These are phyloP conservation scores for Ricinus communis DNA, from an alignment of 345 rosid genomes.

Conservation along the genomic window DNA sequence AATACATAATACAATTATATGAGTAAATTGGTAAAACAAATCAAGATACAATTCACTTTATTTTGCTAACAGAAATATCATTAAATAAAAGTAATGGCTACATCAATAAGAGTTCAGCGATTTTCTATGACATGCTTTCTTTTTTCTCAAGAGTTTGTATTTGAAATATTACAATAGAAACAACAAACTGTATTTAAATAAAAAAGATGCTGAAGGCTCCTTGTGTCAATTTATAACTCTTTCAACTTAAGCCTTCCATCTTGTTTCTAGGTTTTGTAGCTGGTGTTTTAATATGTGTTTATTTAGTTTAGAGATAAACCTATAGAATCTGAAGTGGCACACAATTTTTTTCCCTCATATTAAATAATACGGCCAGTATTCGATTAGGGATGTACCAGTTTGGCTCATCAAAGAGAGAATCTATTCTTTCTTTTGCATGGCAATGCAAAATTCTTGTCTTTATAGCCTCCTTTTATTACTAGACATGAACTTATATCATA, in stretches of 20 bases:
- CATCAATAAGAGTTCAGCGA: no score
- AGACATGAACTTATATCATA: neutral
- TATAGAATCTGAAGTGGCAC: neutral
- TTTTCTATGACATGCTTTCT: no score
- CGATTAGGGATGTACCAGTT: neutral
- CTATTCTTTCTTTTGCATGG: neutral
- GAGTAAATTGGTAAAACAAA: no score
- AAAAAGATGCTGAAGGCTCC: neutral
- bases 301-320: neutral
- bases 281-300: neutral
- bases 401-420: neutral
- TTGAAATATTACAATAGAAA: neutral
- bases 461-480: neutral
- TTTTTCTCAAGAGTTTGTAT: no score
- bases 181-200: neutral
- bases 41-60: no score
- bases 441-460: neutral
- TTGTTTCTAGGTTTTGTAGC: neutral
- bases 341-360: neutral
- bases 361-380: neutral
- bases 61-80: no score
- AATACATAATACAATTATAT: no score
- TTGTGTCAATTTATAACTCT: neutral
- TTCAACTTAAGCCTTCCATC: neutral
- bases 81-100: no score